Evolutionary conservation across 73 alveolate species (phyloP).

Genomic region (Tetrahymena malaccensis): DNA sequence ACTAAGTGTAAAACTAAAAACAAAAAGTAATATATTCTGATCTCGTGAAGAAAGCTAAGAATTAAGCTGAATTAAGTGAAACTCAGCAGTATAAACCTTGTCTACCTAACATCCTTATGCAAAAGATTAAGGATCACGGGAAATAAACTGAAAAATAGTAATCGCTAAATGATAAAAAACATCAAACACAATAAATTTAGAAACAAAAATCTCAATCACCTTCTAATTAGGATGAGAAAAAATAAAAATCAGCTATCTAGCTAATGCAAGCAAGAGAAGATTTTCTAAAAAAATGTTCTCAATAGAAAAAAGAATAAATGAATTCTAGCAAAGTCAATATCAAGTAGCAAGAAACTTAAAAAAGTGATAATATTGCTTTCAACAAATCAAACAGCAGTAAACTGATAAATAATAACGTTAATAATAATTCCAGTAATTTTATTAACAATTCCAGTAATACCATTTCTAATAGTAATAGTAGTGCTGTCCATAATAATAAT

Average conservation of each 20-base stretch:
- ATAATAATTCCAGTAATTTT: not conserved
- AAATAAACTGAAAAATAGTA: not conserved
- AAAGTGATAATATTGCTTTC: not conserved
- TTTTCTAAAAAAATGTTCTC: not conserved
- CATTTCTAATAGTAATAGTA: not conserved
- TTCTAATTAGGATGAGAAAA: not conserved
- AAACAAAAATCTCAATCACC: not conserved
- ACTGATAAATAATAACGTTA: too few species aligned
- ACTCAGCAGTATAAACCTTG: not conserved
- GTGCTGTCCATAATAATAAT: not conserved
- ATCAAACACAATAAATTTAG: not conserved
- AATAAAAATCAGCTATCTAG: not conserved
- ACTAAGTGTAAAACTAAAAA: not conserved
- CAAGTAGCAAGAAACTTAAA: not conserved
- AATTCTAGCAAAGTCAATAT: not conserved
- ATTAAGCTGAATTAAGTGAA: not conserved
- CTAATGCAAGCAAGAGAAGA: not conserved
- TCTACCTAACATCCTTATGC: not conserved
- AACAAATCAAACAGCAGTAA: not conserved
- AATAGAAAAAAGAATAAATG: not conserved
- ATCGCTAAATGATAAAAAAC: not conserved
- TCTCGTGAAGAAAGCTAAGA: not conserved
- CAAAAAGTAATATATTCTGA: not conserved
- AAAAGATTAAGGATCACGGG: not conserved
- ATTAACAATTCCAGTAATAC: not conserved